Conservation (phyloP, 176 grass and related monocot species). For the Alloteropsis semialata region DNA sequence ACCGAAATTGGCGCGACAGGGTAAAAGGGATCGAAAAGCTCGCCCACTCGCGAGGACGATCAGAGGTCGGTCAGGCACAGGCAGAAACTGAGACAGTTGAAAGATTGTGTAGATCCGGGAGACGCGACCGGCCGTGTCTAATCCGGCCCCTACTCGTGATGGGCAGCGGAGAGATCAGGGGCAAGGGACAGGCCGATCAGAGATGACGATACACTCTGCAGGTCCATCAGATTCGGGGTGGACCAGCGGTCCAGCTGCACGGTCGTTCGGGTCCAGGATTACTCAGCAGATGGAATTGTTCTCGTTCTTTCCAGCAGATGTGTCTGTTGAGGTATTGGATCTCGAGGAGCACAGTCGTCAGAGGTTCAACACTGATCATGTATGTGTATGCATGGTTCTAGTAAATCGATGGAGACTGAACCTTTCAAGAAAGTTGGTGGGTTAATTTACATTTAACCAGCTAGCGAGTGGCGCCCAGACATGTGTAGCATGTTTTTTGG, state of each 20-base stretch:
- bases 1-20: not conserved
- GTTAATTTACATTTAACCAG: not conserved
- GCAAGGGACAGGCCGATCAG: not conserved
- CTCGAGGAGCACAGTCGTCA: not conserved
- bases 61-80: not conserved
- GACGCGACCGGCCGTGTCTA: not conserved
- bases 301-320: not conserved
- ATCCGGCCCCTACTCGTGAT: constrained; percentile 31
- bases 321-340: not conserved
- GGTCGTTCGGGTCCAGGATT: not conserved
- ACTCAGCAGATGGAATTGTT: not conserved
- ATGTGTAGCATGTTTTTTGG: not conserved
- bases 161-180: not conserved
- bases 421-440: not conserved
- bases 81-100: not conserved
- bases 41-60: not conserved
- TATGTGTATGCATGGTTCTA: not conserved
- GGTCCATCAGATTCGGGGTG: not conserved
- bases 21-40: constrained; percentile 1
- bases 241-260: constrained; percentile 28
- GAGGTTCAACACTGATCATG: not conserved
- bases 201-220: not conserved
- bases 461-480: not conserved
- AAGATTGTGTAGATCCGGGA: not conserved
- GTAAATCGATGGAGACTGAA: not conserved